Conservation (phyloP, 164 flowering plant genomes). For the Annona cherimola region DNA sequence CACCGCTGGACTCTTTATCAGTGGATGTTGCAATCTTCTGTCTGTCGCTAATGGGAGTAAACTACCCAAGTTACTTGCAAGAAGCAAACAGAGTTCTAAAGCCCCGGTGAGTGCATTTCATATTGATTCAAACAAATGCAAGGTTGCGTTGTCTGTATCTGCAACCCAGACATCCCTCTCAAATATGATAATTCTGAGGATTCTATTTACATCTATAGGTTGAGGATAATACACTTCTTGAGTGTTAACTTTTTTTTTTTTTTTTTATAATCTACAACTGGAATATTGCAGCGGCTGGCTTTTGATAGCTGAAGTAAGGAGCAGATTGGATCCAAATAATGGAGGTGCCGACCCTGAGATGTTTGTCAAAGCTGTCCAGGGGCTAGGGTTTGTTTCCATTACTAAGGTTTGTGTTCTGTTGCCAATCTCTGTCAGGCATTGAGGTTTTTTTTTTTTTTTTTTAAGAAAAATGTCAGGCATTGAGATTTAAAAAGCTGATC, state of each 20-base stretch:
- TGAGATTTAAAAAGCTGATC: background rate
- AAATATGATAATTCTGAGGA: background rate
- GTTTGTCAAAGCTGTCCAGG: conserved; percentile 60
- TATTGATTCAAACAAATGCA: background rate
- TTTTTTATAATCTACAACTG: background rate
- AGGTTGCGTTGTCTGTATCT: background rate
- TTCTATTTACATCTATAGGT: background rate
- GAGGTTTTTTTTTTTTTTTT: background rate
- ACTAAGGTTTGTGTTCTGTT: conserved; percentile 34
- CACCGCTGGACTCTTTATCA: conserved; percentile 64
- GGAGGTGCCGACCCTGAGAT: conserved; percentile 83
- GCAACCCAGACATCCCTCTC: background rate
- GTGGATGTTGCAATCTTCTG: conserved; percentile 91
- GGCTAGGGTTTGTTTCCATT: conserved; percentile 58
- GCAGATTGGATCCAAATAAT: conserved; percentile 81
- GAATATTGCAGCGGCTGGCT: conserved; percentile 73
- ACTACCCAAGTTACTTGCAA: conserved; percentile 55
- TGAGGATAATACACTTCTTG: background rate
- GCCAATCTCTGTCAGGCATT: background rate
- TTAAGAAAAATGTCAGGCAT: background rate
- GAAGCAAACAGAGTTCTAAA: conserved; percentile 90
- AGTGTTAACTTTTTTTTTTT: background rate
- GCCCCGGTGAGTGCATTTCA: conserved; percentile 37
- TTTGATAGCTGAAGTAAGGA: conserved; percentile 90
- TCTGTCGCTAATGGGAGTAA: conserved; percentile 87